These are phyloP conservation scores for Zygosaccharomyces gambellarensis DNA, from an alignment of 805 yeast species.

Conservation along the genomic window DNA sequence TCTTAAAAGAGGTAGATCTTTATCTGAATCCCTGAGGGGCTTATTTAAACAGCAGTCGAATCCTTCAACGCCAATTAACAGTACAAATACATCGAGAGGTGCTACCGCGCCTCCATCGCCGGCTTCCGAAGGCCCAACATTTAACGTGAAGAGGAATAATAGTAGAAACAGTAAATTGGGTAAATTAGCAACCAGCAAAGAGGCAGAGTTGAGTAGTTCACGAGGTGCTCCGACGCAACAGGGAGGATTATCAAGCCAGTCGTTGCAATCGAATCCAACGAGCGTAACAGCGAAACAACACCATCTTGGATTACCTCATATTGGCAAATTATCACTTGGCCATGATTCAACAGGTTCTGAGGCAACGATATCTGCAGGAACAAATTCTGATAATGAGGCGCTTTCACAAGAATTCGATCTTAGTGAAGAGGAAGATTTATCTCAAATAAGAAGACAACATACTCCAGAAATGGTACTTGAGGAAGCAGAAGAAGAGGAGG, in stretches of 20 bases:
- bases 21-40: constrained; percentile 28
- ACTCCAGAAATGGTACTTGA: constrained; percentile 6
- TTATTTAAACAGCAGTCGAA: constrained; percentile 15
- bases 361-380: not conserved
- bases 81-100: not conserved
- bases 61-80: not conserved
- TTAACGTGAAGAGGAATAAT: constrained; percentile 8
- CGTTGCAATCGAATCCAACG: constrained; percentile 9
- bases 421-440: constrained; percentile 22
- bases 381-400: constrained; percentile 10
- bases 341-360: constrained; percentile 11
- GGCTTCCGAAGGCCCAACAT: constrained; percentile 7
- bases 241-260: constrained; percentile 7
- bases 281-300: constrained; percentile 15
- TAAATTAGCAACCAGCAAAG: constrained; percentile 19
- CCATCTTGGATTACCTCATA: constrained; percentile 15
- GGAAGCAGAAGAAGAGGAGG: constrained; percentile 4
- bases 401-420: constrained; percentile 20
- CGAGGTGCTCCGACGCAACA: constrained; percentile 13
- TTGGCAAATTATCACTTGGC: constrained; percentile 21
- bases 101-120: constrained; percentile 4
- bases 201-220: constrained; percentile 21
- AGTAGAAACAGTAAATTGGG: constrained; percentile 13
- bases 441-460: constrained; percentile 1
- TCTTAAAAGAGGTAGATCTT: constrained; percentile 21